Conservation (phyloP, 371 early-diverging fungal genomes). For the Mucor saturninus region DNA sequence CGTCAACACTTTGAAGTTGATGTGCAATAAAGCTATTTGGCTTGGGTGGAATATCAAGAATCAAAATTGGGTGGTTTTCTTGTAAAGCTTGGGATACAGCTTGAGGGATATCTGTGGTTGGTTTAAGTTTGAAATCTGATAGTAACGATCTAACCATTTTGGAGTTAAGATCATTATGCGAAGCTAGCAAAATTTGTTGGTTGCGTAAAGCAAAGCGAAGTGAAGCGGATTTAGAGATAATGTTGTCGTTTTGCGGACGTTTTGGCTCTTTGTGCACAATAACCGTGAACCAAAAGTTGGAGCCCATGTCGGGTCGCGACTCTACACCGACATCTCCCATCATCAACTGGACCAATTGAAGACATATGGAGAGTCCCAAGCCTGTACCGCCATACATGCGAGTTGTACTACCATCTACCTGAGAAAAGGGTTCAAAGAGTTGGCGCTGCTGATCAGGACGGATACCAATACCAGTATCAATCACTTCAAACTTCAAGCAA, state of each 20-base stretch:
- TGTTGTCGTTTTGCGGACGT: conserved; percentile 16
- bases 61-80: conserved; percentile 42
- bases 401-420: conserved; percentile 65
- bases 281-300: conserved; percentile 64
- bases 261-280: conserved; percentile 34
- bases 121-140: conserved; percentile 36
- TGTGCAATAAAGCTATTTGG: conserved; percentile 42
- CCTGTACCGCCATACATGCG: conserved; percentile 70
- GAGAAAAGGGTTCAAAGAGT: conserved; percentile 67
- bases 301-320: conserved; percentile 56
- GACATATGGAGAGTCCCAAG: conserved; percentile 64
- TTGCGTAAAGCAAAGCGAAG: conserved; percentile 20
- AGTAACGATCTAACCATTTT: conserved; percentile 46
- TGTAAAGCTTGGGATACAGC: conserved; percentile 48
- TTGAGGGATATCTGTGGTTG: conserved; percentile 40
- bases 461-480: conserved; percentile 71
- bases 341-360: conserved; percentile 63
- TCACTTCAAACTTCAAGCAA: conserved; percentile 54
- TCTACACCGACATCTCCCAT: conserved; percentile 58
- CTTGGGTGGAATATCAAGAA: conserved; percentile 51
- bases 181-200: conserved; percentile 44
- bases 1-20: conserved; percentile 50
- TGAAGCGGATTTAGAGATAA: conserved; percentile 9
- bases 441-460: conserved; percentile 53
- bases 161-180: conserved; percentile 38